These are phyloP conservation scores for Fusarium sp. DNA, from an alignment of 2,329 filamentous ascomycete species.

Conservation along the genomic window DNA sequence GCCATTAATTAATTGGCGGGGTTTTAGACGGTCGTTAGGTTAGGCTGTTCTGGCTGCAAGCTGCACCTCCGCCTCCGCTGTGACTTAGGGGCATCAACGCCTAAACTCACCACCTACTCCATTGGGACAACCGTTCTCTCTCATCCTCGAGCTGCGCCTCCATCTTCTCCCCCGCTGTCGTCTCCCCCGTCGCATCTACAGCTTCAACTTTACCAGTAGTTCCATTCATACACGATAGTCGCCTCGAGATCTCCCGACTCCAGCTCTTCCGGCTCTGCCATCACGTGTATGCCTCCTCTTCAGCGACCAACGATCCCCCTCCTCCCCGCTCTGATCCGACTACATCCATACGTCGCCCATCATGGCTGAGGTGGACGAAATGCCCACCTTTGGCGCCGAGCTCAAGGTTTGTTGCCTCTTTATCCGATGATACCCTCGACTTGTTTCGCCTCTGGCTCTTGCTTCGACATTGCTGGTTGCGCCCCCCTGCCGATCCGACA, in stretches of 20 bases:
- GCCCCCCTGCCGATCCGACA: slow-evolving; percentile 8
- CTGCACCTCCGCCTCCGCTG: slow-evolving; percentile 12
- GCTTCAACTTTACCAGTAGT: slow-evolving; percentile 20
- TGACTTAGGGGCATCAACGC: slow-evolving; percentile 33
- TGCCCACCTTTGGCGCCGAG: slow-evolving; percentile 91
- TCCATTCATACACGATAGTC: slow-evolving; percentile 6
- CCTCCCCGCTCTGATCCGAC: slow-evolving; percentile 26
- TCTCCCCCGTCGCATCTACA: slow-evolving; percentile 19
- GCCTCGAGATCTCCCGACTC: neutral
- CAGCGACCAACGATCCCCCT: slow-evolving; percentile 29
- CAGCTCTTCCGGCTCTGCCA: slow-evolving; percentile 6
- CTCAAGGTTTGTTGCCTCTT: slow-evolving; percentile 76
- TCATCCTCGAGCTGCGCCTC: slow-evolving; percentile 32
- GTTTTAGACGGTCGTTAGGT: slow-evolving; percentile 30
- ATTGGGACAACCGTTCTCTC: slow-evolving; percentile 23
- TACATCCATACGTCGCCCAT: slow-evolving; percentile 36
- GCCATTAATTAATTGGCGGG: slow-evolving; percentile 37
- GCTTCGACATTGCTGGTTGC: slow-evolving; percentile 16
- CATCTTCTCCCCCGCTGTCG: slow-evolving; percentile 27
- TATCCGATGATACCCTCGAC: neutral
- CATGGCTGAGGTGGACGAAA: slow-evolving; percentile 86
- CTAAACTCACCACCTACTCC: slow-evolving; percentile 39
- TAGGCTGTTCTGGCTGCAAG: slow-evolving; percentile 8
- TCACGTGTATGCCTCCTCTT: slow-evolving; percentile 37
- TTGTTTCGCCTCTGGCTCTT: neutral